These are phyloP conservation scores for Suhomyces sp. DNA, from an alignment of 805 yeast species.

Conservation along the genomic window DNA sequence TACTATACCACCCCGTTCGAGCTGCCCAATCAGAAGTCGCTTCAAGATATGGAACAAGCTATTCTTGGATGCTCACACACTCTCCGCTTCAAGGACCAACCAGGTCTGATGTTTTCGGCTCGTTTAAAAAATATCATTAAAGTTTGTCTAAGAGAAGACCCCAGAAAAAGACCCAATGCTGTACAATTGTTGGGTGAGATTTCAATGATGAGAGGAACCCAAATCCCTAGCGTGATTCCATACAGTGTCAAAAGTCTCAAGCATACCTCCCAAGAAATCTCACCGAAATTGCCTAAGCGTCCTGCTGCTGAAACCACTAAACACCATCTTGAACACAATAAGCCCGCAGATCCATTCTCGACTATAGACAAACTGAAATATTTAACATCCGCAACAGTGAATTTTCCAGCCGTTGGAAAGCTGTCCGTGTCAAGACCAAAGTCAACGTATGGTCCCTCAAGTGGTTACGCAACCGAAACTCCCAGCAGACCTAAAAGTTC, in stretches of 20 bases:
- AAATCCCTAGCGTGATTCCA: conserved; percentile 43
- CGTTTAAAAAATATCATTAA: conserved; percentile 63
- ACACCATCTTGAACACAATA: conserved; percentile 2
- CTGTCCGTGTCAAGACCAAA: conserved; percentile 16
- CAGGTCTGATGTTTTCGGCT: conserved; percentile 51
- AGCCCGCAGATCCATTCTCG: conserved; percentile 40
- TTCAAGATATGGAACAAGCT: conserved; percentile 52
- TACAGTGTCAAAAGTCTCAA: conserved; percentile 24
- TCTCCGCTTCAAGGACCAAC: conserved; percentile 46
- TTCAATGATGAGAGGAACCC: conserved; percentile 55
- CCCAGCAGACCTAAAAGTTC: conserved; percentile 9
- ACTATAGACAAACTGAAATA: conserved; percentile 40
- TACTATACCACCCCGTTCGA: conserved; percentile 86
- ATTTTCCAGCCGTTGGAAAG: conserved; percentile 4
- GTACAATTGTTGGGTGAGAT: conserved; percentile 70
- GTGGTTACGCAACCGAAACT: background rate
- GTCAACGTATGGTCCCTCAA: conserved; percentile 10
- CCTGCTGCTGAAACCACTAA: background rate
- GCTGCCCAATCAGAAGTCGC: conserved; percentile 34
- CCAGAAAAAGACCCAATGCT: conserved; percentile 70
- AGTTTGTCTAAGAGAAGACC: conserved; percentile 62
- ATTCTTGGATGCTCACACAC: conserved; percentile 57
- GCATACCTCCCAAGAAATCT: background rate
- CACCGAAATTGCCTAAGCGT: background rate
- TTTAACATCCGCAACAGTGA: conserved; percentile 13